Base-by-base conservation (phyloP, 345 rosid genomes). In the Clarkia xantiana region DNA sequence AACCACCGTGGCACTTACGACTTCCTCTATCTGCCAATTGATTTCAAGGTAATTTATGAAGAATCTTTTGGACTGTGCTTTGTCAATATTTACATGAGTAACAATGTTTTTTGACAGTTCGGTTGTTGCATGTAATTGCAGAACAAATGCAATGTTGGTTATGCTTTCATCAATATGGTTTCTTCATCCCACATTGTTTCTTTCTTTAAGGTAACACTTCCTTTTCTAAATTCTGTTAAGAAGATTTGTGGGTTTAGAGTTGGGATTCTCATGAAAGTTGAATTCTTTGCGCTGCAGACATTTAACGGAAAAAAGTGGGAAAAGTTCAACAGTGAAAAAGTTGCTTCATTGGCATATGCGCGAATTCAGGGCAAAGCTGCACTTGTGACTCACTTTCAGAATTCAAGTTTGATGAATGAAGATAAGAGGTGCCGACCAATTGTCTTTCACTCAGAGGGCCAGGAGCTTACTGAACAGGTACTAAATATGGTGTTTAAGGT, bases 131-230 rank as follows among this genome's bases (percentile, higher is more conserved):
- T 29, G 36, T 10, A 29, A 29, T 29, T 29, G 78, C 93, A 91
- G 96, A 91, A 91, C 71, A 91, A 91, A 53, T 91, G 98, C 78
- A 91, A 91, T 57, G 95, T 84, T 75, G 98, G 98, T 17, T 79
- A 91, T 44, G 96, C 98, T 38, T 90, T 91, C 62, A 74, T 86
- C 77, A 91, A 91, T 63, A 81, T 91, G 96, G 62, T 81, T 52
- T 86, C 96, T 63, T 86, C 98, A 44, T 67, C 81, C 12, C 96
- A 76, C 69, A 84, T 91, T 16, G 68, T 86, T 63, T 79, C 96
- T 62, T 83, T 91, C 72, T 81, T 76, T 39, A 77, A 82, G 90
- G 97, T 90, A 46, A 60, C 7, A 4, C 36, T 29, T 29, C 8
- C 36, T 29, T 29, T 29, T 29, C 36, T 29, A 29, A 29, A 29